Base-by-base conservation (phyloP, 768 basidiomycete genomes). In the Neoboletus magnificus region DNA sequence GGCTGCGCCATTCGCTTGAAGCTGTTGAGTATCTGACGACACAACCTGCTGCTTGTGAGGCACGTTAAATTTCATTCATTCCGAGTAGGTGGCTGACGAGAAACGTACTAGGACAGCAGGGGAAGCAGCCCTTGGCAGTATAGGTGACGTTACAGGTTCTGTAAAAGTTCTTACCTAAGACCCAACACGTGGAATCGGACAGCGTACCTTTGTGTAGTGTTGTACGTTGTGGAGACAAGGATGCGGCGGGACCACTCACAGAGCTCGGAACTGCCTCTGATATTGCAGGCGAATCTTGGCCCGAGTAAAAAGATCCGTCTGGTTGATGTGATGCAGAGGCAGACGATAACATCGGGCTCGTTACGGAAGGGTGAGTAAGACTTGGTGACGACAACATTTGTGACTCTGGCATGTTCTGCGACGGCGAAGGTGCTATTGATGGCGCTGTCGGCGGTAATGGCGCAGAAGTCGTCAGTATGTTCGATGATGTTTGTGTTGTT, bases 351-450 rank as follows among this genome's bases (percentile, higher is more conserved):
- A 91, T 85, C 0, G 90, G 90, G 60, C 90, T 93, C 54, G 88
- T 87, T 47, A 87, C 77, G 6, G 91, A 91, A 37, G 83, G 86
- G 71, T 92, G 89, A n/a, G 91, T 92, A 52, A 92, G 74, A 67
- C 90, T 93, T 29, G 91, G 90, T 10, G 91, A 91, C 0, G 88
- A 83, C 13, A 83, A 72, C 25, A 73, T 25, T 36, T 72, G 66
- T 37, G 75, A 72, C 15, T 79, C 78, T 37, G 63, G 51, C 40
- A 66, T 37, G 50, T 62, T 64, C 23, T 75, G 71, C 16, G 72
- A 72, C 39, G 73, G 50, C 25, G 72, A 71, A 20, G 70, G 59
- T 39, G 69, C 50, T 73, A 76, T 71, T 52, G 77, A 73, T 2
- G 71, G 74, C 1, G 74, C 69, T 11, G 73, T 69, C 32, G 75